Base-by-base conservation (phyloP, 495 filamentous ascomycete genomes). In the Trichoderma gamsii region DNA sequence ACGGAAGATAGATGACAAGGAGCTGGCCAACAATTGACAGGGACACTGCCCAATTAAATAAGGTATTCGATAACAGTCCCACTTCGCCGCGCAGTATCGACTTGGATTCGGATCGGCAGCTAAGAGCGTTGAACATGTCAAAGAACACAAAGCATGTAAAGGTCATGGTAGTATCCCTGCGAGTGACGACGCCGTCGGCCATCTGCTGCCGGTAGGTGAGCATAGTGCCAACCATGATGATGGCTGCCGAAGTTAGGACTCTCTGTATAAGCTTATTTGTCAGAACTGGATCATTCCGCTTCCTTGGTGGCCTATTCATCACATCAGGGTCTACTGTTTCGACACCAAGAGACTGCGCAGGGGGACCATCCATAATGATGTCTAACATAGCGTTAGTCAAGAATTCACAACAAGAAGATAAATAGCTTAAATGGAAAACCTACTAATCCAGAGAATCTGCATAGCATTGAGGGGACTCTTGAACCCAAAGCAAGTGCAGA, bases 371-470 rank as follows among this genome's bases (percentile, higher is more conserved):
- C 95, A 99, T 99, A 70, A 99, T 92, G 73, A 99, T 98, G 75
- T 99, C 94, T 97, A 61, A 23, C 64, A 12, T 18, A 1, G n/a
- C 16, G 56, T 61, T 61, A 61, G 25, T 32, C 12, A 32, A 35
- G 16, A 2, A 6, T 7, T 18, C n/a, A 0, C 8, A 35, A 7
- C 13, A 13, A 21, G 23, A 27, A 59, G 13, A 61, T 32, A 18
- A 1, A 61, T 11, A 9, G n/a, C n/a, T n/a, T n/a, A n/a, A n/a
- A n/a, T n/a, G 56, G 9, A 18, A 18, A 27, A 86, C 91, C 79
- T 80, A 98, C 94, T 99, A 72, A 99, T 98, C 95, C 95, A 99
- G 59, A 99, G 83, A 76, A 99, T 99, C 79, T 99, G 95, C 94
- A 98, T 99, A 43, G 95, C 92, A 74, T 99, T 99, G 41, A 99